Evolutionary conservation across 257 asterid genomes (phyloP).

Genomic region (Craterostigma plantagineum): DNA sequence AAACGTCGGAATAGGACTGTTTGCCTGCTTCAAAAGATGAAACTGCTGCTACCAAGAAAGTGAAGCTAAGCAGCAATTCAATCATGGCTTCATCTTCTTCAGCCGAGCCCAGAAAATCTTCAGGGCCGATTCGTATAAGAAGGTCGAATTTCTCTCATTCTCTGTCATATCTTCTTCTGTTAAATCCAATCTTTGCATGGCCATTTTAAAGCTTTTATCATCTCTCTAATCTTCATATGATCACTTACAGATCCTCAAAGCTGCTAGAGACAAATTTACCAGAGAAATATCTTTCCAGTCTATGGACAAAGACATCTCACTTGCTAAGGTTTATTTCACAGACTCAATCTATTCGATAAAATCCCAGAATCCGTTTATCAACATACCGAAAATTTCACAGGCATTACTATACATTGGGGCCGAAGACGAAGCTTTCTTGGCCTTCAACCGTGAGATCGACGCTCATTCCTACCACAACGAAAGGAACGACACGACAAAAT

Average conservation of each 20-base stretch:
- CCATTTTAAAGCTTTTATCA: not conserved
- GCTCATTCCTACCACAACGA: slow-evolving; percentile 29
- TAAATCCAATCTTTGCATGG: slow-evolving; percentile 7
- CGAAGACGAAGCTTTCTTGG: slow-evolving; percentile 58
- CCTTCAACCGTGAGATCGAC: slow-evolving; percentile 45
- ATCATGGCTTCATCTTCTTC: slow-evolving; percentile 39
- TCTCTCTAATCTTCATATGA: no score
- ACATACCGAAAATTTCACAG: slow-evolving; percentile 16
- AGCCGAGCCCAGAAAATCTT: slow-evolving; percentile 19
- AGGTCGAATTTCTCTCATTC: slow-evolving; percentile 28
- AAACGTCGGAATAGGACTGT: slow-evolving; percentile 20
- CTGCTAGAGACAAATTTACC: slow-evolving; percentile 47
- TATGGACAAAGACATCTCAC: slow-evolving; percentile 54
- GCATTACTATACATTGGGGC: slow-evolving; percentile 54
- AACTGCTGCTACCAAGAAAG: slow-evolving; percentile 26
- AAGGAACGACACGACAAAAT: slow-evolving; percentile 12
- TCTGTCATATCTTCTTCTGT: not conserved
- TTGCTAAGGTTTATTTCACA: slow-evolving; percentile 34
- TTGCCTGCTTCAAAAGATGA: slow-evolving; percentile 14
- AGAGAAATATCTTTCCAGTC: slow-evolving; percentile 49
- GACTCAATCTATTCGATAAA: slow-evolving; percentile 1
- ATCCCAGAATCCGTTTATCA: slow-evolving; percentile 1
- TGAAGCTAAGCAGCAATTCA: slow-evolving; percentile 22
- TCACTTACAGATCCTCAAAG: slow-evolving; percentile 26
- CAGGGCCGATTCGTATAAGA: slow-evolving; percentile 34